A percentile compares a stretch with the other conserved stretches of the same genome.
These are phyloP conservation scores for Pseudogymnoascus sp. DNA, from an alignment of 2,329 filamentous ascomycete species.

Conservation along the genomic window DNA sequence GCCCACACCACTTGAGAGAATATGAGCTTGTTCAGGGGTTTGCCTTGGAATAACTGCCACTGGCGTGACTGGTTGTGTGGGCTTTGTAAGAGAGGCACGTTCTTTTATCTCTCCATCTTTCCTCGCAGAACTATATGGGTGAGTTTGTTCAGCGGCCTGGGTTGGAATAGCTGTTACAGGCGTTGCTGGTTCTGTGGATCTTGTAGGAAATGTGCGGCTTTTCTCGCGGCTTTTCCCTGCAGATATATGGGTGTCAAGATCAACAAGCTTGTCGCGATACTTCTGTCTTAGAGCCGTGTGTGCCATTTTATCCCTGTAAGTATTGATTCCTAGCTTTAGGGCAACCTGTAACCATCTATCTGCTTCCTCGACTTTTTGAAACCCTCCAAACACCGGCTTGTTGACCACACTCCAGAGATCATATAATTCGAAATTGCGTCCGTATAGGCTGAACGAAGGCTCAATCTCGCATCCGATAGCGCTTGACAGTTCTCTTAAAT, in stretches of 20 bases:
- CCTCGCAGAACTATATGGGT: not conserved
- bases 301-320: not conserved
- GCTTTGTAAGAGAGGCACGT: not conserved
- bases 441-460: conserved; percentile 19
- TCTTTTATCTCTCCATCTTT: not conserved
- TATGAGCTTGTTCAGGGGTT: not conserved
- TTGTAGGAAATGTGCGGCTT: conserved; percentile 11
- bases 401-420: conserved; percentile 23
- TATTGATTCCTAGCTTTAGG: not conserved
- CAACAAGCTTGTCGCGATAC: not conserved
- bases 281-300: not conserved
- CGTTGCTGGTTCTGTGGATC: conserved; percentile 15
- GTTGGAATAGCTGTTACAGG: not conserved
- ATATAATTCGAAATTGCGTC: conserved; percentile 20
- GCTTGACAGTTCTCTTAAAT: conserved; percentile 14
- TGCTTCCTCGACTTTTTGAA: conserved; percentile 15
- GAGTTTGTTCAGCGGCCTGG: not conserved
- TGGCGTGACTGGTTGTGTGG: not conserved
- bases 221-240: conserved; percentile 14
- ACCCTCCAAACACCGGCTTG: conserved; percentile 21
- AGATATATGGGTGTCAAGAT: not conserved
- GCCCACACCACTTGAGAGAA: not conserved
- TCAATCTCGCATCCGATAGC: conserved; percentile 14
- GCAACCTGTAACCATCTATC: conserved; percentile 24
- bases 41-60: not conserved